phyloP scores from a whole-genome alignment of 2,329 filamentous ascomycete species.

The Trichoderma simmonsii region DNA sequence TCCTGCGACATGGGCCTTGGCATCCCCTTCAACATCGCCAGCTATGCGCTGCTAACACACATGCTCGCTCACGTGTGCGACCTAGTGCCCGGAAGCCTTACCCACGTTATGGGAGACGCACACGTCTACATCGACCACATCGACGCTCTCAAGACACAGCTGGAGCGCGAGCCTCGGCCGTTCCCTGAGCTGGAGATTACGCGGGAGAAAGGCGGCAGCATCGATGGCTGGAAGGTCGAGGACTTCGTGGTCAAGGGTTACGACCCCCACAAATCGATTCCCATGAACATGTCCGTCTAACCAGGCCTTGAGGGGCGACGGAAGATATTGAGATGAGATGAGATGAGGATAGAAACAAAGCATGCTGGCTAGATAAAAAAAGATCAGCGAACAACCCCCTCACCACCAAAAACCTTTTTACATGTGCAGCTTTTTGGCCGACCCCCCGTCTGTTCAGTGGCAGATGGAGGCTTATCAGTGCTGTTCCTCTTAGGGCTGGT shows the following conservation, averaged over 20 bases:
- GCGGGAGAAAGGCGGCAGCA: constrained; percentile 64
- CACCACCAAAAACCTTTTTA: neutral
- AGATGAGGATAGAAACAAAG: neutral
- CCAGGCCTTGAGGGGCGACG: no score
- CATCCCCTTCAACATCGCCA: constrained; percentile 96
- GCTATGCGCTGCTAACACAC: constrained; percentile 88
- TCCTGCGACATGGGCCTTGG: constrained; percentile 96
- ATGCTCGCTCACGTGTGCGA: constrained; percentile 90
- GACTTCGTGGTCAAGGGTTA: constrained; percentile 89
- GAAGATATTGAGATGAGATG: neutral
- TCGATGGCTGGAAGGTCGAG: constrained; percentile 86
- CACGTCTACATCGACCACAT: constrained; percentile 94
- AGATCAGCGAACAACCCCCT: neutral
- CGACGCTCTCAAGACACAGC: constrained; percentile 77
- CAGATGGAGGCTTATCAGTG: constrained; percentile 1
- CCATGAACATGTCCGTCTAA: constrained; percentile 98
- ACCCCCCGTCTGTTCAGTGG: neutral
- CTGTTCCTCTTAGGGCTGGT: neutral
- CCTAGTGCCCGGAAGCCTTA: constrained; percentile 79
- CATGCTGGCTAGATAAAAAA: neutral
- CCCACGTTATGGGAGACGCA: constrained; percentile 97
- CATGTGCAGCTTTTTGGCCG: neutral
- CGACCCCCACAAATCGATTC: constrained; percentile 83
- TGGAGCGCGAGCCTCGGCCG: constrained; percentile 72
- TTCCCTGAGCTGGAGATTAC: constrained; percentile 78